These are phyloP conservation scores for Dentipellis fragilis DNA, from an alignment of 768 basidiomycete genomes.

Conservation along the genomic window DNA sequence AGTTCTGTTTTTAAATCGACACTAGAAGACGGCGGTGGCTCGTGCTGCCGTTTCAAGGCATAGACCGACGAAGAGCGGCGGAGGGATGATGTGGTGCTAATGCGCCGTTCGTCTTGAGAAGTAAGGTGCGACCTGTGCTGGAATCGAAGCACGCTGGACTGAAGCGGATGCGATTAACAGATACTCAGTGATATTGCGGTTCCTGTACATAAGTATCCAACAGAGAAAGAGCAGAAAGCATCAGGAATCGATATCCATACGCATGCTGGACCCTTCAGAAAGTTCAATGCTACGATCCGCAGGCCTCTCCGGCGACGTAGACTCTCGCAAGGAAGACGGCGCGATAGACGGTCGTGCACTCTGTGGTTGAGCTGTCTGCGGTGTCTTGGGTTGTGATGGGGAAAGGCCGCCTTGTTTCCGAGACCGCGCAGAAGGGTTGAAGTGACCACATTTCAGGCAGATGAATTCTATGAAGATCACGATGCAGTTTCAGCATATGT, in stretches of 20 bases:
- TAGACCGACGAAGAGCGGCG: too few species aligned
- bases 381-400: not conserved
- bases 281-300: not conserved
- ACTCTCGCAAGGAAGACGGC: not conserved
- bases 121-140: too few species aligned
- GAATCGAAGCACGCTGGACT: too few species aligned
- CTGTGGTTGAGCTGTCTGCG: not conserved
- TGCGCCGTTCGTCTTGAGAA: too few species aligned
- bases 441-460: slow-evolving; percentile 79
- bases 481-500: not conserved
- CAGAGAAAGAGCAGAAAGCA: not conserved
- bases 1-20: too few species aligned
- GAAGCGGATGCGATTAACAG: too few species aligned
- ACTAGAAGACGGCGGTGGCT: too few species aligned
- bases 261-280: not conserved
- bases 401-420: not conserved
- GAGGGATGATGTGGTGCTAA: too few species aligned
- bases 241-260: not conserved
- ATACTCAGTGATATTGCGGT: too few species aligned
- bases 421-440: slow-evolving; percentile 46
- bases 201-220: not conserved
- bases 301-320: not conserved
- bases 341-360: not conserved
- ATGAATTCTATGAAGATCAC: slow-evolving; percentile 52
- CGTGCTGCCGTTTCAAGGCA: too few species aligned